Conservation (phyloP, 805 yeast species). For the Cyberlindnera sargentensis region DNA sequence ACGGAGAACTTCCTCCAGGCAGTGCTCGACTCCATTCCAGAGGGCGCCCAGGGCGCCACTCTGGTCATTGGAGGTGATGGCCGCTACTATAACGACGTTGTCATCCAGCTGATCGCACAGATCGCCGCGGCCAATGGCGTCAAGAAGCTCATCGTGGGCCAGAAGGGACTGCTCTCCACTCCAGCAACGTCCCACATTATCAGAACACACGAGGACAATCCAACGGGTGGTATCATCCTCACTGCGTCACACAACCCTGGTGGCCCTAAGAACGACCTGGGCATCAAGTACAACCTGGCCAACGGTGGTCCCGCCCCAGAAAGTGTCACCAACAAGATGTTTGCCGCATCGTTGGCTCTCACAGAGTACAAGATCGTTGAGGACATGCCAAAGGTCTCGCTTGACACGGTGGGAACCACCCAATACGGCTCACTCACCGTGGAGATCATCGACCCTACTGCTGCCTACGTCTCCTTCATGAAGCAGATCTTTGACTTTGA, state of each 20-base stretch:
- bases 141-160: slow-evolving; percentile 76
- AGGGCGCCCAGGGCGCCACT: slow-evolving; percentile 67
- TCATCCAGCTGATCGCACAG: slow-evolving; percentile 72
- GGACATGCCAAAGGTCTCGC: slow-evolving; percentile 59
- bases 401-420: slow-evolving; percentile 47
- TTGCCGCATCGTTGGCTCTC: slow-evolving; percentile 55
- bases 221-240: slow-evolving; percentile 91
- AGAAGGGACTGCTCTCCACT: slow-evolving; percentile 82
- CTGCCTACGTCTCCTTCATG: slow-evolving; percentile 70
- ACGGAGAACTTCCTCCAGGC: slow-evolving; percentile 94
- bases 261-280: slow-evolving; percentile 81
- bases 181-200: slow-evolving; percentile 96
- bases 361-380: slow-evolving; percentile 50
- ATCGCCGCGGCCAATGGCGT: slow-evolving; percentile 93
- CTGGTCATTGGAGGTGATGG: slow-evolving; percentile 97
- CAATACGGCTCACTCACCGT: slow-evolving; percentile 56
- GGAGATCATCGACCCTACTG: slow-evolving; percentile 78
- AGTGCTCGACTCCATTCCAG: slow-evolving; percentile 80
- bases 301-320: slow-evolving; percentile 99
- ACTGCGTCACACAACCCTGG: slow-evolving; percentile 99
- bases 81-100: slow-evolving; percentile 78
- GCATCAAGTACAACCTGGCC: slow-evolving; percentile 89
- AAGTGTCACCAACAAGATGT: slow-evolving; percentile 82
- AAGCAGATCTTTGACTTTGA: slow-evolving; percentile 84
- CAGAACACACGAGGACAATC: slow-evolving; percentile 45